Conservation (phyloP, 176 grass and related monocot species). For the Musa itinerans region DNA sequence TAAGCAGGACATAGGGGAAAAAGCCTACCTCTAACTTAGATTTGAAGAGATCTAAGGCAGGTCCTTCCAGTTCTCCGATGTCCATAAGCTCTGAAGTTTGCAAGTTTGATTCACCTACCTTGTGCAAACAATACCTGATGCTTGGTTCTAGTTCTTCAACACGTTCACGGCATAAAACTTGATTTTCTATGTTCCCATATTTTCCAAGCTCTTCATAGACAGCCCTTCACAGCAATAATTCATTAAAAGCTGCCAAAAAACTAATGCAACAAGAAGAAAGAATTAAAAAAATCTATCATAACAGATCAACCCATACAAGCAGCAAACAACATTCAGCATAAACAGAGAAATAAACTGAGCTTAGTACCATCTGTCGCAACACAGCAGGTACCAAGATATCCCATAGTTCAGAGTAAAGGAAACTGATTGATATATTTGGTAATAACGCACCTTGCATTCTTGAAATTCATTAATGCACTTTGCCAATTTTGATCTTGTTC, state of each 20-base stretch:
- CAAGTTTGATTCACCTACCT: conserved; percentile 76
- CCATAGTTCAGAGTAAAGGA: background rate
- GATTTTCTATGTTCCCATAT: conserved; percentile 91
- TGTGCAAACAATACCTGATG: conserved; percentile 93
- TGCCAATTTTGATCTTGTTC: conserved; percentile 98
- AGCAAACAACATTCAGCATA: too few relatives aligned
- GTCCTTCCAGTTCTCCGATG: conserved; percentile 68
- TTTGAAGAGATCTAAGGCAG: conserved; percentile 87
- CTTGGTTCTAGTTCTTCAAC: conserved; percentile 95
- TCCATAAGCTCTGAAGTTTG: conserved; percentile 80
- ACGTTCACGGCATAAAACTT: conserved; percentile 82
- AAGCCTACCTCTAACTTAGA: conserved; percentile 73
- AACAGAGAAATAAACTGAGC: too few relatives aligned
- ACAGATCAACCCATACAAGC: too few relatives aligned
- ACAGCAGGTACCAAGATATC: background rate
- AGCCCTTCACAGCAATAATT: conserved; percentile 37
- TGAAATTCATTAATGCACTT: conserved; percentile 78
- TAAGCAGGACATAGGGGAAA: background rate
- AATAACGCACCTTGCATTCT: conserved; percentile 69
- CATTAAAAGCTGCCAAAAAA: background rate
- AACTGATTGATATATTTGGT: background rate
- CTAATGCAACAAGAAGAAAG: background rate
- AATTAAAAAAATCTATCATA: background rate
- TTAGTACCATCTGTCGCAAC: too few relatives aligned
- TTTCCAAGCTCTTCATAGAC: conserved; percentile 92